Evolutionary conservation across 2,329 filamentous ascomycete genomes (phyloP).

Genomic region (Venturia asperata): DNA sequence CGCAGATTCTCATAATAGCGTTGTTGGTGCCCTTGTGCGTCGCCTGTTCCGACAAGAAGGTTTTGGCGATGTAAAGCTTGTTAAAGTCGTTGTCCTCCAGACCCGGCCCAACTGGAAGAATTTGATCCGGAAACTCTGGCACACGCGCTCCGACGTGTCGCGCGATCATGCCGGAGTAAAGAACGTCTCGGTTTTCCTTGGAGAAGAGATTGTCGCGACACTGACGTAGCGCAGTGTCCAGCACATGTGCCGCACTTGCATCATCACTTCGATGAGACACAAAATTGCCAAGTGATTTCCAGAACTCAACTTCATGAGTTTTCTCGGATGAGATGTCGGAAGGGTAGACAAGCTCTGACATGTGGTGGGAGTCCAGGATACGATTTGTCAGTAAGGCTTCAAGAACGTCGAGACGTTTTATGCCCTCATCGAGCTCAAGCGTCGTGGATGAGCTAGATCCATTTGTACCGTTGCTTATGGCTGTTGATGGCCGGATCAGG

Average conservation of each 20-base stretch:
- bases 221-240: conserved; percentile 58
- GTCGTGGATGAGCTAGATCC: conserved; percentile 37
- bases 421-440: conserved; percentile 55
- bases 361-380: conserved; percentile 52
- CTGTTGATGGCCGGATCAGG: conserved; percentile 38
- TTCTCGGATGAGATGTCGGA: conserved; percentile 32
- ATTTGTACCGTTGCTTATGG: conserved; percentile 37
- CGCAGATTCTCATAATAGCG: conserved; percentile 42
- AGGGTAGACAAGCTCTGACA: conserved; percentile 45
- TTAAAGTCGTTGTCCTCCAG: conserved; percentile 21
- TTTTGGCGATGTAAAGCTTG: conserved; percentile 43
- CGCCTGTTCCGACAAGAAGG: conserved; percentile 42
- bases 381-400: conserved; percentile 70
- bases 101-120: conserved; percentile 30
- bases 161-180: conserved; percentile 80
- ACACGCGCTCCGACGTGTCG: conserved; percentile 62
- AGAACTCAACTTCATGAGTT: conserved; percentile 63
- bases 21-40: conserved; percentile 38
- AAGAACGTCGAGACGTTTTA: conserved; percentile 64
- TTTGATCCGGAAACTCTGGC: conserved; percentile 37
- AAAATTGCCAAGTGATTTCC: conserved; percentile 70
- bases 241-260: conserved; percentile 47
- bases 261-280: conserved; percentile 58
- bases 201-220: conserved; percentile 68
- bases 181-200: conserved; percentile 78